These are phyloP conservation scores for Wickerhamomyces ciferrii DNA, from an alignment of 805 yeast species.

Conservation along the genomic window DNA sequence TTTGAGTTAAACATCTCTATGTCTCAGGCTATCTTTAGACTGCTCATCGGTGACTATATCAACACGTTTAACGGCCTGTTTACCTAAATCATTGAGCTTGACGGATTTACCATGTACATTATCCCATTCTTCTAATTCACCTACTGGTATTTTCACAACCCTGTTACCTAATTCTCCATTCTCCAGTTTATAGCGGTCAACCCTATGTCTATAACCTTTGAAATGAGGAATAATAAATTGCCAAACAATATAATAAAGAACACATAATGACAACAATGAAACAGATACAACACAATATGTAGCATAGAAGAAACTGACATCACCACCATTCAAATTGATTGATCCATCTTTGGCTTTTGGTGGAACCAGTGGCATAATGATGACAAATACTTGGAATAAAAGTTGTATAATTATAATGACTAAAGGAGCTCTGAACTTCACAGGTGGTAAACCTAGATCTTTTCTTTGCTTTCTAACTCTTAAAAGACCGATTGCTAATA, in stretches of 20 bases:
- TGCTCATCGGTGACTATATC: neutral
- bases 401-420: conserved; percentile 56
- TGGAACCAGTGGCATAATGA: conserved; percentile 72
- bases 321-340: conserved; percentile 41
- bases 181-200: conserved; percentile 46
- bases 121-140: conserved; percentile 12
- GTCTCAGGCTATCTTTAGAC: neutral
- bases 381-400: conserved; percentile 56
- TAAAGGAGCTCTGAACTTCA: conserved; percentile 55
- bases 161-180: conserved; percentile 66
- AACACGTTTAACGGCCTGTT: neutral
- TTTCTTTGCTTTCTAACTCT: conserved; percentile 45
- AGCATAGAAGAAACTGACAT: conserved; percentile 63
- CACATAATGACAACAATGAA: conserved; percentile 60
- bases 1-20: neutral
- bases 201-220: conserved; percentile 44
- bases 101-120: conserved; percentile 1
- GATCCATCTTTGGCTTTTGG: conserved; percentile 41
- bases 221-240: conserved; percentile 46
- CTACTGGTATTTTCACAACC: conserved; percentile 32
- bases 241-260: conserved; percentile 61
- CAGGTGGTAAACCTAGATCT: conserved; percentile 47
- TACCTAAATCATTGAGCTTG: neutral
- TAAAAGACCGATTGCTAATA: conserved; percentile 55
- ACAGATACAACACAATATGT: conserved; percentile 73